phyloP scores from a whole-genome alignment of 2,329 filamentous ascomycete genomes.

The Penicillium sp. region DNA sequence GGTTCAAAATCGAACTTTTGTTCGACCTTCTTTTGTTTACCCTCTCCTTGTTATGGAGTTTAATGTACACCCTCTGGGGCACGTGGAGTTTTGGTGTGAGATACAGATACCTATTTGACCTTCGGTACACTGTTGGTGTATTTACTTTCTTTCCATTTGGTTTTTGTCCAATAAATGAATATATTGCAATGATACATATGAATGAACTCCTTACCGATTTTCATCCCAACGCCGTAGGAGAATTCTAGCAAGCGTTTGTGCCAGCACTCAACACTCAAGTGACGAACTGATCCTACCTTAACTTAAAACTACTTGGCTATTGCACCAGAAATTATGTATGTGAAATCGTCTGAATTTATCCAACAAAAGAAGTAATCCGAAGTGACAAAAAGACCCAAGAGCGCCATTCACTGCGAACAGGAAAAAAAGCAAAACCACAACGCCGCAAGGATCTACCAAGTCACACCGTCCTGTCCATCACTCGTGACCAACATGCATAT shows the following conservation, averaged over 20 bases:
- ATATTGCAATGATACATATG: constrained; percentile 2
- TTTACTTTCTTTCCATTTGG: constrained; percentile 10
- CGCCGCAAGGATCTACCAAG: constrained; percentile 20
- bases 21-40: constrained; percentile 14
- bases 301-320: neutral
- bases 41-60: constrained; percentile 10
- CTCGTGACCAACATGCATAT: constrained; percentile 20
- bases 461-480: constrained; percentile 20
- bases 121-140: constrained; percentile 10
- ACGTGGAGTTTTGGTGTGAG: constrained; percentile 12
- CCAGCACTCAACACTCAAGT: neutral
- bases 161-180: constrained; percentile 9
- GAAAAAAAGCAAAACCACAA: constrained; percentile 18
- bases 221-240: neutral
- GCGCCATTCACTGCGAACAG: constrained; percentile 21
- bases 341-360: constrained; percentile 6
- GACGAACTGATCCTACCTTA: neutral
- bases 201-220: neutral
- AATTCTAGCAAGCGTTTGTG: neutral
- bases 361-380: neutral
- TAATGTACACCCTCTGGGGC: constrained; percentile 15
- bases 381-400: constrained; percentile 10
- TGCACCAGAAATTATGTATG: neutral
- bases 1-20: constrained; percentile 14
- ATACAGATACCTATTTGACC: constrained; percentile 27